Base-by-base conservation (phyloP, 176 grass and related monocot genomes). In the Puccinellia tenuiflora region DNA sequence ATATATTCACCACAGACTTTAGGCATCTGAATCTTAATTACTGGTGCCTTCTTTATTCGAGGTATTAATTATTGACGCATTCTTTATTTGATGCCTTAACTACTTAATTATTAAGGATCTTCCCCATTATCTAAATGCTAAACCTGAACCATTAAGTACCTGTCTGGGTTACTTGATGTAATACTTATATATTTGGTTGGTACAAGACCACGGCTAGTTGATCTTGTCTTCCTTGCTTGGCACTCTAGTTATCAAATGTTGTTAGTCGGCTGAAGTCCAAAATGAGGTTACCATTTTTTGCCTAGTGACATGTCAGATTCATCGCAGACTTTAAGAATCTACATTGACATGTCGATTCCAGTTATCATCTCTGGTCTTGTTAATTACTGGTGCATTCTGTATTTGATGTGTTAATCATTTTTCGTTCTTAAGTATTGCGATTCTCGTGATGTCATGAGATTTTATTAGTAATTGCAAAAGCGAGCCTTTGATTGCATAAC, bases 161-260 rank as follows among this genome's bases (percentile, higher is more conserved):
- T 66, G 3, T 15, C 7, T 29, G 21, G 74, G 22, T 52, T 79
- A 68, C 39, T 76, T 85, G 47, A 81, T 81, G 50, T 52, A 21
- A 29, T 52, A 51, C 18, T 51, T 51, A 76, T 53, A 52, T 53
- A 52, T 28, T 76, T 77, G 20, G 1, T 73, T 82, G 45, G 40
- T 48, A 47, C 28, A 73, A 40, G 53, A 37, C 64, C 22, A 65
- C 9, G 79, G 11, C n/a, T 17, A 78, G 45, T 86, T 82, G 73
- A 88, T 79, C 10, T 86, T 86, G 54, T 73, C 73, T 86, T 82
- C 53, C 78, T 72, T 42, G 31, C 8, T 43, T 64, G 50, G 64
- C 14, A 56, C 34, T 83, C 8, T 78, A 39, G 26, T 6, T 72
- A 78, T 65, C 75, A 30, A 64, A 64, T 55, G 2, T 37, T 89